A percentile compares a stretch with the other conserved stretches of the same genome.
Evolutionary conservation across 371 early-diverging fungal species (phyloP).

Genomic region (Basidiobolus meristosporus): DNA sequence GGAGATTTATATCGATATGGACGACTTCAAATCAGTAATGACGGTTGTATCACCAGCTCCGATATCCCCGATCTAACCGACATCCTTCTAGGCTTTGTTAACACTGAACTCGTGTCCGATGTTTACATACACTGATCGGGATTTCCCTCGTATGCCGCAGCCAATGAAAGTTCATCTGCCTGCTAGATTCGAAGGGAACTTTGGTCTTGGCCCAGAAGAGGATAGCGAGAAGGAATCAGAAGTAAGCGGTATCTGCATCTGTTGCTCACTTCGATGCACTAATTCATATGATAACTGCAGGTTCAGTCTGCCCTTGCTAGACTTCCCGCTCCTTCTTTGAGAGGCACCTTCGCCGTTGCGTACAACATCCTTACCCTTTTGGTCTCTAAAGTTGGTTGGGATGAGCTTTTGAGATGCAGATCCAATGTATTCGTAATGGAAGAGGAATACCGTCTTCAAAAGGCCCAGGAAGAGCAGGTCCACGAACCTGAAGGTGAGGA

Average conservation of each 20-base stretch:
- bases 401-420: constrained; percentile 69
- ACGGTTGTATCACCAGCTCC: neutral
- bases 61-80: neutral
- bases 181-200: constrained; percentile 38
- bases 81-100: constrained; percentile 46
- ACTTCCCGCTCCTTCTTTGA: constrained; percentile 70
- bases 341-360: constrained; percentile 80
- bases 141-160: constrained; percentile 80
- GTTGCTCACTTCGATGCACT: neutral
- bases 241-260: constrained; percentile 29
- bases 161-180: constrained; percentile 67
- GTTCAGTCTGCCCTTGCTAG: constrained; percentile 27
- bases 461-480: constrained; percentile 5
- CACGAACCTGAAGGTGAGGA: constrained; percentile 3
- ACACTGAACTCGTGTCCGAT: constrained; percentile 93
- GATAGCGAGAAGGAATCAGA: constrained; percentile 30
- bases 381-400: constrained; percentile 81
- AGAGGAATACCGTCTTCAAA: constrained; percentile 78
- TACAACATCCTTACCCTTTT: constrained; percentile 63
- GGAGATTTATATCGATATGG: constrained; percentile 70
- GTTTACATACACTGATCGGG: constrained; percentile 83
- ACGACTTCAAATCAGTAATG: constrained; percentile 60
- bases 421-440: constrained; percentile 92
- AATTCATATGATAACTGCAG: neutral
- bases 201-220: constrained; percentile 39